Base-by-base conservation (phyloP, 345 rosid genomes). In the Hypericum perforatum region DNA sequence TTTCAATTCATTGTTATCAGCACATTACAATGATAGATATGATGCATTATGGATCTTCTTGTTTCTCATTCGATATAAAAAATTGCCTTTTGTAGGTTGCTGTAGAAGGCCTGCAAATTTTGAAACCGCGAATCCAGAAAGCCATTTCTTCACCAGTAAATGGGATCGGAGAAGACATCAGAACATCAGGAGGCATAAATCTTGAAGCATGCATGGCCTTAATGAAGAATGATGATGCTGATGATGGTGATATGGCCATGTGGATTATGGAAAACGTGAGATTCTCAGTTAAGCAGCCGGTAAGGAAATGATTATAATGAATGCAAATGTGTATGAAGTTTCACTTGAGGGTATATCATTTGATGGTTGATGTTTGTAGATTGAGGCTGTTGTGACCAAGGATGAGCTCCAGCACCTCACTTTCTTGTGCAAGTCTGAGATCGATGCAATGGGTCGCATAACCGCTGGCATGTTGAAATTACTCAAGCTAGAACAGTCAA, bases 221-320 rank as follows among this genome's bases (percentile, higher is more conserved):
- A 49, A 63, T 80, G 3, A 84, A 74, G 63, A 81, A 81, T 52
- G 57, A 73, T 58, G 58, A 60, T 45, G 83, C 66, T 49, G 77
- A 66, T 62, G 87, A 22, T 22, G 4, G 4, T 22, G 32, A 77
- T 61, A 59, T 62, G 58, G 78, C 72, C 65, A 75, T 74, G 50
- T 92, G 98, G 98, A 62, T 62, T 53, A 84, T 82, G 51, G 97
- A 92, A 56, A 85, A 80, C 65, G 41, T 92, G 69, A 92, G 78
- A 78, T 85, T 88, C 70, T 83, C 91, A 59, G 89, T 88, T 52
- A 85, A 80, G 63, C 84, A 85, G 66, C 95, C 98, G 73, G 98
- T 92, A 82, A 72, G 65, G 65, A 22, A 52, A 67, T 47, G 52
- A 50, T 56, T 53, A 10, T 50, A 58, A 60, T 22, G 32, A 22